Conservation (phyloP, 257 asterid genomes). For the Ophiorrhiza pumila region DNA sequence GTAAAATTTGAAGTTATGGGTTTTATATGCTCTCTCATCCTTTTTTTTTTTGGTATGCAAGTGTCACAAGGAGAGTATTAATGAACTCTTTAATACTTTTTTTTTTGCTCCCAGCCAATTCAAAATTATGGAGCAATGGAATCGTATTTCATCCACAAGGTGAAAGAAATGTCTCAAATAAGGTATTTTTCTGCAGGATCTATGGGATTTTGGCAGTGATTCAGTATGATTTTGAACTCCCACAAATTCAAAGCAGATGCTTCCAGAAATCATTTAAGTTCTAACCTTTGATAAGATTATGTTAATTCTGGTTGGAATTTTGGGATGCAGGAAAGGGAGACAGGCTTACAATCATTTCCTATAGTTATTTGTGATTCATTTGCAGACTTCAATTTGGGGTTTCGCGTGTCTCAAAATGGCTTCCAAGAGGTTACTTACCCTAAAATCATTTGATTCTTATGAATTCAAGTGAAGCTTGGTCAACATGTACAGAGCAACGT, state of each 20-base stretch:
- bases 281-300: not conserved
- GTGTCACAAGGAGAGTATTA: not conserved
- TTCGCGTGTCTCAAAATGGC: slow-evolving; percentile 78
- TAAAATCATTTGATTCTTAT: not conserved
- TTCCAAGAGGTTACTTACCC: slow-evolving; percentile 64
- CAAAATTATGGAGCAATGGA: slow-evolving; percentile 74
- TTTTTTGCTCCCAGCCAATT: slow-evolving; percentile 65
- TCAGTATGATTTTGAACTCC: not conserved
- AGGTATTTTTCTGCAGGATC: slow-evolving; percentile 44
- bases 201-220: slow-evolving; percentile 8
- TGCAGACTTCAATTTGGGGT: slow-evolving; percentile 70
- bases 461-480: not conserved
- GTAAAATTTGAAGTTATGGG: not conserved
- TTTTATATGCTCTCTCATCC: not conserved
- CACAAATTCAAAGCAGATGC: not conserved
- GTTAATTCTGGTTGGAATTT: slow-evolving; percentile 9
- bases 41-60: not conserved
- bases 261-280: not conserved
- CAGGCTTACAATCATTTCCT: slow-evolving; percentile 60
- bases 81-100: not conserved
- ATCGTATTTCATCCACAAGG: slow-evolving; percentile 64
- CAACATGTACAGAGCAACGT: not conserved
- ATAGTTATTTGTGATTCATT: slow-evolving; percentile 66
- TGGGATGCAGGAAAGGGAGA: slow-evolving; percentile 60
- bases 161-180: slow-evolving; percentile 44